phyloP scores from a whole-genome alignment of 345 rosid genomes.

The Isatis tinctoria region DNA sequence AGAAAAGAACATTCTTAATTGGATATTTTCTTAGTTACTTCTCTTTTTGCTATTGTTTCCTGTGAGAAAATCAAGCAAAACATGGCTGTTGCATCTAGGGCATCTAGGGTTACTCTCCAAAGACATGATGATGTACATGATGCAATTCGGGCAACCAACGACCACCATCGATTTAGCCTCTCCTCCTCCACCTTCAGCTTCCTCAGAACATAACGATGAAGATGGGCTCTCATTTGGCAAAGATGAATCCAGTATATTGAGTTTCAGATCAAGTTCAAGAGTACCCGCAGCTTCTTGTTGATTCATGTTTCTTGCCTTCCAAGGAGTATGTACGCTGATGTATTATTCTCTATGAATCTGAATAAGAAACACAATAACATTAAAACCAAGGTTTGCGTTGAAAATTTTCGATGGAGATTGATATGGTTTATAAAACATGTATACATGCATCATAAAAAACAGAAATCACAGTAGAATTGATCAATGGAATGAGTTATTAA shows the following conservation, averaged over 20 bases:
- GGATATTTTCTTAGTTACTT: neutral
- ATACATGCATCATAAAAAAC: neutral
- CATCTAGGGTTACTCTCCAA: conserved; percentile 32
- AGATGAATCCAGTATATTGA: conserved; percentile 25
- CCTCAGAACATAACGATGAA: conserved; percentile 28
- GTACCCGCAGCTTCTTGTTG: conserved; percentile 15
- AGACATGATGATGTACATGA: conserved; percentile 34
- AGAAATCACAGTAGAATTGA: neutral
- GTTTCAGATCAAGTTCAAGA: conserved; percentile 28
- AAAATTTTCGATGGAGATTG: neutral
- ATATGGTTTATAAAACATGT: neutral
- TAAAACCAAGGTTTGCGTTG: neutral
- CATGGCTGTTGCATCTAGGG: conserved; percentile 35
- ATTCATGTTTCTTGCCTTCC: conserved; percentile 28
- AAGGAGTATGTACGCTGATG: conserved; percentile 4
- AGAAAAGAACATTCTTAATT: neutral
- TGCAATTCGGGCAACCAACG: conserved; percentile 34
- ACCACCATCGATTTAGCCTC: conserved; percentile 34
- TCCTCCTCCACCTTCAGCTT: conserved; percentile 27
- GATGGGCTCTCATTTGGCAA: conserved; percentile 22
- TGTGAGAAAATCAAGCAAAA: conserved; percentile 31
- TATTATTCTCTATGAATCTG: neutral
- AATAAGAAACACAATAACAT: neutral
- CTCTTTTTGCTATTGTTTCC: conserved; percentile 14
- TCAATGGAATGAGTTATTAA: neutral